phyloP scores from a whole-genome alignment of 495 filamentous ascomycete genomes.

The Tuber calosporum region DNA sequence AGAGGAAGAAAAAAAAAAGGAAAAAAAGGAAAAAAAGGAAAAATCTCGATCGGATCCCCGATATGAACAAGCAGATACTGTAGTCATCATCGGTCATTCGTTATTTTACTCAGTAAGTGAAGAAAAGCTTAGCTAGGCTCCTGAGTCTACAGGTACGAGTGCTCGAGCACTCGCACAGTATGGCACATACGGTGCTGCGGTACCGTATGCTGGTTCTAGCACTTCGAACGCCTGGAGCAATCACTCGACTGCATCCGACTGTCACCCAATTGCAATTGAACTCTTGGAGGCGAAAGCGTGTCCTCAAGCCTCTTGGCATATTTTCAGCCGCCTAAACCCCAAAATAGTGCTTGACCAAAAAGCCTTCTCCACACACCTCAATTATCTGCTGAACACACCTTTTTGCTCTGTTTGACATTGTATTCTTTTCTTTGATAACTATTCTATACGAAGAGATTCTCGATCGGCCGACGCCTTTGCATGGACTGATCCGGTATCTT shows the following conservation, averaged over 20 bases:
- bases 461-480: background rate
- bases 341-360: background rate
- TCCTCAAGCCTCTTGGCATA: slow-evolving; percentile 30
- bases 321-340: slow-evolving; percentile 18
- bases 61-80: background rate
- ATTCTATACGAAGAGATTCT: background rate
- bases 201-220: no score
- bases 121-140: background rate
- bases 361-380: background rate
- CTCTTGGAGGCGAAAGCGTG: slow-evolving; percentile 29
- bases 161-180: no score
- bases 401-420: background rate
- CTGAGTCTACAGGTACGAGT: no score
- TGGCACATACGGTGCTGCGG: no score
- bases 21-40: background rate
- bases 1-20: no score
- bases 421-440: background rate
- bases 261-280: background rate
- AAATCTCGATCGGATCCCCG: slow-evolving; percentile 4
- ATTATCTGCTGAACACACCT: background rate
- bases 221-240: background rate
- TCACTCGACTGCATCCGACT: background rate
- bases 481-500: slow-evolving; percentile 10
- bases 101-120: background rate
- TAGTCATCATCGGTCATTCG: slow-evolving; percentile 2